Percentiles rank a stretch among this genome's conserved stretches.
Conservation (phyloP, 257 asterid genomes). For the Capsicum pubescens region DNA sequence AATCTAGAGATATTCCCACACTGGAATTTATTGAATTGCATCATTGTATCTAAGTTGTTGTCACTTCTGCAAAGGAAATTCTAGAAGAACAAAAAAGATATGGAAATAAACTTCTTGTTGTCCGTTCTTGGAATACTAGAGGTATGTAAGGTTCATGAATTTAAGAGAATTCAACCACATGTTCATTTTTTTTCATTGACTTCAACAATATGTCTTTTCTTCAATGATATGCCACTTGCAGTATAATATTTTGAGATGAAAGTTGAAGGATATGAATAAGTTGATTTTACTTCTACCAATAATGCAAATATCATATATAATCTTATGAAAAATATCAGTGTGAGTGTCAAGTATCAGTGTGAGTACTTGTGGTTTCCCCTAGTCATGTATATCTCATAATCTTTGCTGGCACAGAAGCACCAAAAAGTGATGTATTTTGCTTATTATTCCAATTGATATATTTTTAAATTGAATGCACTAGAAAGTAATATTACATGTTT, state of each 20-base stretch:
- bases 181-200: not conserved
- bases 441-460: no score
- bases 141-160: not conserved
- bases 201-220: no score
- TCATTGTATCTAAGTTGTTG: not conserved
- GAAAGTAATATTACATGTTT: no score
- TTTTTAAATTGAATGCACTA: no score
- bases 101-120: constrained; percentile 21
- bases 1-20: constrained; percentile 27
- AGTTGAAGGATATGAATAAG: not conserved
- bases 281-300: not conserved
- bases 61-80: constrained; percentile 6
- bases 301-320: not conserved
- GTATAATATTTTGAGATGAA: not conserved
- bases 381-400: no score
- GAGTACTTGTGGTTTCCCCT: no score
- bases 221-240: not conserved
- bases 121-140: not conserved
- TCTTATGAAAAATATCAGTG: not conserved
- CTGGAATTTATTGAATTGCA: constrained; percentile 24
- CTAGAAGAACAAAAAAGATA: constrained; percentile 17
- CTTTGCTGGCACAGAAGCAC: no score
- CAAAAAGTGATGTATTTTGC: no score
- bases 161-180: not conserved
- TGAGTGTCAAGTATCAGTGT: not conserved